phyloP scores from a whole-genome alignment of 805 yeast genomes.

The Saccharomyces kudriavzevii region DNA sequence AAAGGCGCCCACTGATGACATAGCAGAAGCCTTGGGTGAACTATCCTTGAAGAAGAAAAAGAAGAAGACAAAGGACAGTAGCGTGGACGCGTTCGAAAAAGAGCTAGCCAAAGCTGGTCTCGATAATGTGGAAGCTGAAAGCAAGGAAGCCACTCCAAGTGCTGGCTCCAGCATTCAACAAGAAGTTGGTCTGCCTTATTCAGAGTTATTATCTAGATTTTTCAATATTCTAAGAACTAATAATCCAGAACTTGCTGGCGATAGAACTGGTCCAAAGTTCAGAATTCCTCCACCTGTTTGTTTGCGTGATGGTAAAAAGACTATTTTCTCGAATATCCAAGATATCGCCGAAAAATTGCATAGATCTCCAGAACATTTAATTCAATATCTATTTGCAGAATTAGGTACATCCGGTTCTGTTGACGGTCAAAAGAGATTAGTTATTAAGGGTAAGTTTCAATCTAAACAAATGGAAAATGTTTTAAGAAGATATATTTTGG shows the following conservation, averaged over 20 bases:
- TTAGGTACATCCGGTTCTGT: conserved; percentile 99
- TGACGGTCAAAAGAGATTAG: conserved; percentile 94
- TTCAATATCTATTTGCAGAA: conserved; percentile 94
- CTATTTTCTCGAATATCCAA: conserved; percentile 91
- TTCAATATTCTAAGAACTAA: conserved; percentile 79
- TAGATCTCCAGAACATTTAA: conserved; percentile 93
- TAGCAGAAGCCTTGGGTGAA: conserved; percentile 60
- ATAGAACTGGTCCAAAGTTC: conserved; percentile 82
- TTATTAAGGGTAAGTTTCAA: conserved; percentile 96
- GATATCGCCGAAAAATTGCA: conserved; percentile 90
- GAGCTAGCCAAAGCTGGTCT: conserved; percentile 87
- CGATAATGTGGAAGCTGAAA: conserved; percentile 38
- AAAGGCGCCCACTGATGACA: conserved; percentile 31
- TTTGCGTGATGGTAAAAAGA: conserved; percentile 97
- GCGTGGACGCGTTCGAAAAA: conserved; percentile 75
- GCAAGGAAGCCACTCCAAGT: conserved; percentile 27
- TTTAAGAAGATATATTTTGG: conserved; percentile 90
- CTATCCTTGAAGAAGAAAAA: conserved; percentile 73
- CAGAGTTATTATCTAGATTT: conserved; percentile 71
- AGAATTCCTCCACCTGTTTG: conserved; percentile 97
- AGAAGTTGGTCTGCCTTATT: conserved; percentile 63
- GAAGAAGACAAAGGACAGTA: conserved; percentile 55
- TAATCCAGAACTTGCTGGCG: conserved; percentile 98
- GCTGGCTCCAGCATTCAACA: conserved; percentile 31
- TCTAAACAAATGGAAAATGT: conserved; percentile 96